Evolutionary conservation across 1,139 yeast genomes (phyloP), one percentile per base, ranked within the genome.

Genomic region (Sugiyamaella neomexicana): DNA sequence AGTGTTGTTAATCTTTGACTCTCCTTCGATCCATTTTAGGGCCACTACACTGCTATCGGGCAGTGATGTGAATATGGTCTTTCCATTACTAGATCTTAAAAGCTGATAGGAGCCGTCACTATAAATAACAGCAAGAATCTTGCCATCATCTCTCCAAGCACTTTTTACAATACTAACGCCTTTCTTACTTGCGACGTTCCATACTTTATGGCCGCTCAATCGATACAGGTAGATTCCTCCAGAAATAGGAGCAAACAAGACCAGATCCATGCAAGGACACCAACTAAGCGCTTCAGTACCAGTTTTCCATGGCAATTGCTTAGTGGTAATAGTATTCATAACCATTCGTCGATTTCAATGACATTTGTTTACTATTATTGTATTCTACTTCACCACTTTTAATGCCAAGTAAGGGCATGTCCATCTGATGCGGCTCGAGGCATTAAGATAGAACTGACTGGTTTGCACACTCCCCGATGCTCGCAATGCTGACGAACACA

Each of bases 211-310:
- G 0, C 86, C 86, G 58, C 79, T 80, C 47, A 78, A 68, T 45
- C 87, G 71, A 57, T 77, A 80, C 13, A 81, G 78, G 76, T 80
- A 66, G 1, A 81, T 75, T 55, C 72, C 76, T 47, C 72, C 74
- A 50, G 77, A 75, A 17, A 59, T 59, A 10, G 68, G 62, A 72
- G 80, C 73, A 3, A 81, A 68, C 23, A 81, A 78, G 39, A 82
- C 62, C 43, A 82, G 69, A 60, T 81, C 81, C 74, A 81, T 77
- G 9, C 77, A 72, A 0, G 86, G 86, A 62, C 84, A 80, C 80
- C 84, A 79, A 53, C 75, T 71, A 52, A 80, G 62, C 48, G 76
- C 70, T 49, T 67, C 70, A 1, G 79, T 76, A 57, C 76, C 76
- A 34, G 80, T 59, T 23, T 54, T 44, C 45, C 62, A 58, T 4